Evolutionary conservation across 768 basidiomycete genomes (phyloP).

Genomic region (Solioccasus polychromus): DNA sequence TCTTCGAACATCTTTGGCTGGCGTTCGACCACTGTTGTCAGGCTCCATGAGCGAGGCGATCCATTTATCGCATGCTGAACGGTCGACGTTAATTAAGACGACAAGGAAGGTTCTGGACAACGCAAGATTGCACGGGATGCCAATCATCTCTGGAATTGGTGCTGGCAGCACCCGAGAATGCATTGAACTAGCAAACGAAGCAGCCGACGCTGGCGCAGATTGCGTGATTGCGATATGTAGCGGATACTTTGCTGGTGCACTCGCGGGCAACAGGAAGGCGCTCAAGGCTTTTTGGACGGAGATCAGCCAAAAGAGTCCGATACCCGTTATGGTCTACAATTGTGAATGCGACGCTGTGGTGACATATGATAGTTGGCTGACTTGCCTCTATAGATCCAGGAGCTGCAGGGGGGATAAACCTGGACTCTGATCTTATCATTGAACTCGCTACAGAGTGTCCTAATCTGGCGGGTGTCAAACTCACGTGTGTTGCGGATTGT

Average conservation of each 20-base stretch:
- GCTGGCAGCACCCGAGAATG: constrained; percentile 83
- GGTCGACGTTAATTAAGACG: constrained; percentile 58
- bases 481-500: constrained; percentile 63
- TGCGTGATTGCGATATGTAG: constrained; percentile 81
- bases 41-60: constrained; percentile 88
- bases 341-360: constrained; percentile 43
- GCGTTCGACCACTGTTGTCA: constrained; percentile 68
- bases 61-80: constrained; percentile 68
- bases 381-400: constrained; percentile 61
- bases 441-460: constrained; percentile 74
- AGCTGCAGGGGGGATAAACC: constrained; percentile 84
- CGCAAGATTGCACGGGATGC: constrained; percentile 54
- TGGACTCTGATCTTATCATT: constrained; percentile 84
- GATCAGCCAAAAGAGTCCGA: constrained; percentile 73
- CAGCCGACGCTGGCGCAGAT: constrained; percentile 84
- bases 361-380: constrained; percentile 1
- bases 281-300: constrained; percentile 79
- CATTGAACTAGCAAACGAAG: constrained; percentile 68
- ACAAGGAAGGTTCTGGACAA: constrained; percentile 71
- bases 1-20: constrained; percentile 57
- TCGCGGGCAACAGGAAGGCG: constrained; percentile 58
- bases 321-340: constrained; percentile 88
- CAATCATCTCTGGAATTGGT: constrained; percentile 82
- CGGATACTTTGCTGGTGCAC: constrained; percentile 82
- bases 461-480: constrained; percentile 84